Conservation (phyloP, 176 grass and related monocot species). For the Poa pratensis region DNA sequence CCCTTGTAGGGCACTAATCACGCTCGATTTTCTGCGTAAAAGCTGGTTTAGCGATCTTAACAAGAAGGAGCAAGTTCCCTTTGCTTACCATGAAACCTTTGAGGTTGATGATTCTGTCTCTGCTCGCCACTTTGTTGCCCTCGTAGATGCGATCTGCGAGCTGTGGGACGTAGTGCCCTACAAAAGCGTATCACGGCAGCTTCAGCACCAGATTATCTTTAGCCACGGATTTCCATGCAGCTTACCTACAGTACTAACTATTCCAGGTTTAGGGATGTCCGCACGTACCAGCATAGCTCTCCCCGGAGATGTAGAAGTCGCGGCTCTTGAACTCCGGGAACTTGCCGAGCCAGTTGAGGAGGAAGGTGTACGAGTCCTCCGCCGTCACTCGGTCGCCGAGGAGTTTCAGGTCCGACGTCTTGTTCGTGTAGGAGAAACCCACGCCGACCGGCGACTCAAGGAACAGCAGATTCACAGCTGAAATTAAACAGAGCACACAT, state of each 20-base stretch:
- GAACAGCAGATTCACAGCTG: conserved; percentile 93
- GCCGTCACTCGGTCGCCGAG: conserved; percentile 84
- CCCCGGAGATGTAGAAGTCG: conserved; percentile 85
- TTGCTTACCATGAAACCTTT: conserved; percentile 92
- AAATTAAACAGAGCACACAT: background rate
- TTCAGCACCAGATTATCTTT: background rate
- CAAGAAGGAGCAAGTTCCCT: background rate
- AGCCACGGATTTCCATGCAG: background rate
- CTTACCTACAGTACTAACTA: background rate
- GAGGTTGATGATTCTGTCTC: conserved; percentile 67
- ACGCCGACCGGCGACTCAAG: conserved; percentile 87
- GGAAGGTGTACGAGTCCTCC: conserved; percentile 71
- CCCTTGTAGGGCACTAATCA: conserved; percentile 41
- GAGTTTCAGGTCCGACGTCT: conserved; percentile 61
- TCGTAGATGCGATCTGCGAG: conserved; percentile 89
- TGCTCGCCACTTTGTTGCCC: conserved; percentile 66
- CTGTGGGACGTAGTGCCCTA: conserved; percentile 97
- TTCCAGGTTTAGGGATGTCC: background rate
- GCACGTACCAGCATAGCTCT: conserved; percentile 85
- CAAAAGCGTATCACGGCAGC: conserved; percentile 30
- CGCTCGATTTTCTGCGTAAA: conserved; percentile 19
- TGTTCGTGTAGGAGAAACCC: conserved; percentile 93
- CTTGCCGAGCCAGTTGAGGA: conserved; percentile 73
- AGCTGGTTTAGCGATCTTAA: conserved; percentile 35
- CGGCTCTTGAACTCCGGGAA: conserved; percentile 83